Percentiles rank a stretch among this genome's conserved stretches.
These are phyloP conservation scores for Gentiana macrophylla DNA, from an alignment of 257 asterid species.

Conservation along the genomic window DNA sequence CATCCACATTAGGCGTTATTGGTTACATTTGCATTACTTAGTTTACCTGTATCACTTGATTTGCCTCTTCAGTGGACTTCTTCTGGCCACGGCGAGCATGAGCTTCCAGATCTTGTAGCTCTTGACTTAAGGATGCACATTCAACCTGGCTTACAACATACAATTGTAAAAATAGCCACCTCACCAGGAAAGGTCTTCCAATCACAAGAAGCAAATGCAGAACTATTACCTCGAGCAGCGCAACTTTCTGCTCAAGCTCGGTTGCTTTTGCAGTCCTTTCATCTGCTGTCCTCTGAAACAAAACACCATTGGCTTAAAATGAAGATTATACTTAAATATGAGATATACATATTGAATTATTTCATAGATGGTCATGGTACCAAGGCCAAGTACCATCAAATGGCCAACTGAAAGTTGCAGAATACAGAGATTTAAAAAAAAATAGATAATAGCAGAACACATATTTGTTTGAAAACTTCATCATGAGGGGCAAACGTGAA, in stretches of 20 bases:
- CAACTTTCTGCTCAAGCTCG: slow-evolving; percentile 97
- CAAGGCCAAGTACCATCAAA: too few relatives aligned
- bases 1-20: too few relatives aligned
- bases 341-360: too few relatives aligned
- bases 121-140: slow-evolving; percentile 92
- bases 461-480: too few relatives aligned
- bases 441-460: too few relatives aligned
- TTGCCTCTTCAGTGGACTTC: slow-evolving; percentile 85
- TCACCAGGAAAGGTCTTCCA: neutral
- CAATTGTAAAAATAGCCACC: neutral
- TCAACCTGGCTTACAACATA: slow-evolving; percentile 50
- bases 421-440: too few relatives aligned
- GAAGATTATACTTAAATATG: too few relatives aligned
- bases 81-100: slow-evolving; percentile 88
- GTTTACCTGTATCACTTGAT: slow-evolving; percentile 82
- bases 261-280: slow-evolving; percentile 86
- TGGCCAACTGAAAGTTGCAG: too few relatives aligned
- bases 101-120: slow-evolving; percentile 94
- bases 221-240: slow-evolving; percentile 80
- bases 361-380: too few relatives aligned
- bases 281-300: slow-evolving; percentile 77
- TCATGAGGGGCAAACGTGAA: too few relatives aligned
- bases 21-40: slow-evolving; percentile 3
- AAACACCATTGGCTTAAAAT: too few relatives aligned
- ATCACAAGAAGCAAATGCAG: neutral